A percentile compares a stretch with the other conserved stretches of the same genome.
phyloP scores from a whole-genome alignment of 2,329 filamentous ascomycete genomes.

The Talaromyces sp. region DNA sequence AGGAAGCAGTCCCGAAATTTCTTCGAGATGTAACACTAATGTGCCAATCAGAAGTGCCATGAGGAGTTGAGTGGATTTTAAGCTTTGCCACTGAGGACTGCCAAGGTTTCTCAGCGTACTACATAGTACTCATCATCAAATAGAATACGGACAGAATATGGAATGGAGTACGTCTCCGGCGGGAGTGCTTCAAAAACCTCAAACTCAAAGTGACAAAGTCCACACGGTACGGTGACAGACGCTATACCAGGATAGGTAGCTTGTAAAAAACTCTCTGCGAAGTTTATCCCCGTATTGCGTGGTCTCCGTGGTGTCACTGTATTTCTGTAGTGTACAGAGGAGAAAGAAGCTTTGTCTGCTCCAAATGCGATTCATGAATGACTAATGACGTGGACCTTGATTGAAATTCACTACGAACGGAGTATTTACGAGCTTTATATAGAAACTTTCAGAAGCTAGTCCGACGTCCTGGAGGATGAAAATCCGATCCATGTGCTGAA shows the following conservation, averaged over 20 bases:
- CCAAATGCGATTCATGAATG: too few relatives aligned
- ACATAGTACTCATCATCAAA: background rate
- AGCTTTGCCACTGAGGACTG: background rate
- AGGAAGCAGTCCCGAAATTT: background rate
- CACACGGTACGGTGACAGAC: background rate
- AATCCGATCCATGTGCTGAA: background rate
- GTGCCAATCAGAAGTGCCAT: background rate
- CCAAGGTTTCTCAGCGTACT: background rate
- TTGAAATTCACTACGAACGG: background rate
- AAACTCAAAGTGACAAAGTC: background rate
- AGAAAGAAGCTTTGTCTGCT: background rate
- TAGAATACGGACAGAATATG: background rate
- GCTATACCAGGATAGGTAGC: background rate
- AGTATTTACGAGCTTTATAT: background rate
- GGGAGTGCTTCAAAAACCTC: background rate
- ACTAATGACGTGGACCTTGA: background rate
- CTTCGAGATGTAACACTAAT: background rate
- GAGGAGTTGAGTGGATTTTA: background rate
- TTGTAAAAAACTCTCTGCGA: background rate
- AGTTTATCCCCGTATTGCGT: background rate
- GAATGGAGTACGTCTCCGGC: background rate
- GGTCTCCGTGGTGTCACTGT: background rate
- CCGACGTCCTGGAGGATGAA: background rate
- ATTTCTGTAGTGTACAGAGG: background rate
- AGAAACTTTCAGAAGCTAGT: background rate